These are phyloP conservation scores for Metschnikowia henanensis DNA, from an alignment of 805 yeast genomes.

Conservation along the genomic window DNA sequence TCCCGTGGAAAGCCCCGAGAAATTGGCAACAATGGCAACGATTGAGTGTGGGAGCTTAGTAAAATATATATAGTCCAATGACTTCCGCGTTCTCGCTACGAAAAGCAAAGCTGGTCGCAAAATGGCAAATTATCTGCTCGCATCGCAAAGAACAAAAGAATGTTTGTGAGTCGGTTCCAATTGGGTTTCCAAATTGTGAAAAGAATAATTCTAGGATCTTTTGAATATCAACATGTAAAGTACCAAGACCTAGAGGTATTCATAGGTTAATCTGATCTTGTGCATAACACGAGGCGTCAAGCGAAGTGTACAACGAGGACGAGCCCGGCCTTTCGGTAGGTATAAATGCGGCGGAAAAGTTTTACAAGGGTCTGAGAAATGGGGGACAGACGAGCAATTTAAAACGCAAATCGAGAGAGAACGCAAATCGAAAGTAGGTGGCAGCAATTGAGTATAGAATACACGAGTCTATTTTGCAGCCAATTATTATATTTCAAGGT, in stretches of 20 bases:
- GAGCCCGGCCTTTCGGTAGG: slow-evolving; percentile 4
- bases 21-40: background rate
- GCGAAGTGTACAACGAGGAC: background rate
- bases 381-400: background rate
- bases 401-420: no score
- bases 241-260: background rate
- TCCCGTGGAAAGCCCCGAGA: background rate
- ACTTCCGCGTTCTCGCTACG: background rate
- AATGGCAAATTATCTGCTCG: background rate
- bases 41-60: background rate
- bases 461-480: background rate
- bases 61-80: background rate
- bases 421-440: slow-evolving; percentile 5
- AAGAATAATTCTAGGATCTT: background rate
- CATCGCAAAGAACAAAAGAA: background rate
- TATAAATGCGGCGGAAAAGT: background rate
- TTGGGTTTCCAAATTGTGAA: background rate
- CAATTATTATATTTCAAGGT: background rate
- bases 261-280: background rate
- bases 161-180: background rate
- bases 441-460: slow-evolving; percentile 1
- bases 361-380: background rate
- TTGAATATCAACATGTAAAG: background rate
- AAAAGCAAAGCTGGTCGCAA: background rate
- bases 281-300: background rate